Conservation (phyloP, 225 moss, liverwort and hornwort genomes). For the Lunularia cruciata region DNA sequence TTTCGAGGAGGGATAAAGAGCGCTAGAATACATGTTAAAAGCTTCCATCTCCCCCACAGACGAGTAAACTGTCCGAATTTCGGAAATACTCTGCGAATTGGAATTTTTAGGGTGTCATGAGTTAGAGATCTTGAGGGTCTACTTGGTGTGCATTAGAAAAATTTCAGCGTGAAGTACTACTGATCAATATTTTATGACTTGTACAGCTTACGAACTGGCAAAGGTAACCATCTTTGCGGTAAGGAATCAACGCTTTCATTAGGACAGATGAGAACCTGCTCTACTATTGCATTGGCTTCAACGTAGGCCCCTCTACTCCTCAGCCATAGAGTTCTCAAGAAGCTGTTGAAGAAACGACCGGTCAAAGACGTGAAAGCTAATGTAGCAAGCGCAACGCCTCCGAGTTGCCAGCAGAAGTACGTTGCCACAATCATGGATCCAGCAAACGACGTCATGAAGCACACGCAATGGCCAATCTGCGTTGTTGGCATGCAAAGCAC, state of each 20-base stretch:
- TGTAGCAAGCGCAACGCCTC: not conserved
- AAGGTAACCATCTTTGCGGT: too few species aligned
- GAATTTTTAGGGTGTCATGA: too few species aligned
- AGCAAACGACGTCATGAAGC: slow-evolving; percentile 3
- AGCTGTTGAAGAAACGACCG: not conserved
- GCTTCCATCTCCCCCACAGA: slow-evolving; percentile 11
- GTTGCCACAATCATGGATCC: not conserved
- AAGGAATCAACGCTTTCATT: too few species aligned
- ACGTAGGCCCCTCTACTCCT: not conserved
- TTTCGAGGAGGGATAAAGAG: not conserved
- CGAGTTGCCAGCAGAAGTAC: slow-evolving; percentile 18
- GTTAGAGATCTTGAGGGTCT: too few species aligned
- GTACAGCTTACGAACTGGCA: too few species aligned
- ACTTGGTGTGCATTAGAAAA: too few species aligned
- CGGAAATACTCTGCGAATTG: slow-evolving; percentile 12
- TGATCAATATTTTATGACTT: too few species aligned
- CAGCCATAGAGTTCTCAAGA: not conserved
- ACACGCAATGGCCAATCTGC: slow-evolving; percentile 14
- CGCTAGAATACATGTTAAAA: not conserved
- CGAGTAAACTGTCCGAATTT: slow-evolving; percentile 25
- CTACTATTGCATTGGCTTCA: not conserved
- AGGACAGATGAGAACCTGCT: not conserved
- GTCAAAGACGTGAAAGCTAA: not conserved
- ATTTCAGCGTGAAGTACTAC: too few species aligned
- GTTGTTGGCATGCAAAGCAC: too few species aligned